Conservation (phyloP, 139 green algal species). For the Pedinophyceae sp. region DNA sequence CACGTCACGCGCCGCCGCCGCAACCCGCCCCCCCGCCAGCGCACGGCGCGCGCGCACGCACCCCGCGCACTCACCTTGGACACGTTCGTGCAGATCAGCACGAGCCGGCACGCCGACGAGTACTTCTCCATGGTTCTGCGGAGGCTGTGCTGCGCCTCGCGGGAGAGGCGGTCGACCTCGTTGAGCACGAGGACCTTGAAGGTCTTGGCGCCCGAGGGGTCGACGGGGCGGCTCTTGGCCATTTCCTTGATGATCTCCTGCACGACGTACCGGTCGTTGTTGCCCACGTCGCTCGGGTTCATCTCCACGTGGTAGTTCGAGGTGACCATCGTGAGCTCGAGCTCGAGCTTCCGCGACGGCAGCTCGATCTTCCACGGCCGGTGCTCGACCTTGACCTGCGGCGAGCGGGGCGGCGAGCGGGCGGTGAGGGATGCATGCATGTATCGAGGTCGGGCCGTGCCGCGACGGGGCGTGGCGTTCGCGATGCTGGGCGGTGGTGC, state of each 20-base stretch:
- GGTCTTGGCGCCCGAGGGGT: slow-evolving; percentile 27
- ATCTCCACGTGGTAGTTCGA: slow-evolving; percentile 90
- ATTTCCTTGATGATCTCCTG: slow-evolving; percentile 98
- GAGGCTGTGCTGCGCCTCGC: slow-evolving; percentile 81
- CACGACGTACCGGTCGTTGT: slow-evolving; percentile 79
- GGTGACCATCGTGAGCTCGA: slow-evolving; percentile 83
- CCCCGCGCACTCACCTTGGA: slow-evolving; percentile 44
- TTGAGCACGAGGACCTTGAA: slow-evolving; percentile 76
- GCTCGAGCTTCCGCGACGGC: slow-evolving; percentile 72
- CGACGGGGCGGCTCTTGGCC: slow-evolving; percentile 66
- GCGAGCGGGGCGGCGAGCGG: neutral
- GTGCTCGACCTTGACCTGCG: slow-evolving; percentile 67
- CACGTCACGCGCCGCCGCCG: neutral
- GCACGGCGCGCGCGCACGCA: neutral
- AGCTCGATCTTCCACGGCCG: slow-evolving; percentile 88
- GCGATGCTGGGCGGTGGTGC: too few species aligned
- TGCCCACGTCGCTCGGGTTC: slow-evolving; percentile 80
- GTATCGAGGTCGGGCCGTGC: too few species aligned
- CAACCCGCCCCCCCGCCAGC: neutral
- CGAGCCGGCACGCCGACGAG: slow-evolving; percentile 60
- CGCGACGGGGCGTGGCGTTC: too few species aligned
- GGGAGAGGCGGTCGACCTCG: slow-evolving; percentile 78
- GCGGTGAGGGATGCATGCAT: too few species aligned
- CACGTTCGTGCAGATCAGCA: slow-evolving; percentile 73
- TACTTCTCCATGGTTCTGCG: slow-evolving; percentile 98